Base-by-base conservation (phyloP, 2,329 filamentous ascomycete genomes). In the Pseudogymnoascus sp. region DNA sequence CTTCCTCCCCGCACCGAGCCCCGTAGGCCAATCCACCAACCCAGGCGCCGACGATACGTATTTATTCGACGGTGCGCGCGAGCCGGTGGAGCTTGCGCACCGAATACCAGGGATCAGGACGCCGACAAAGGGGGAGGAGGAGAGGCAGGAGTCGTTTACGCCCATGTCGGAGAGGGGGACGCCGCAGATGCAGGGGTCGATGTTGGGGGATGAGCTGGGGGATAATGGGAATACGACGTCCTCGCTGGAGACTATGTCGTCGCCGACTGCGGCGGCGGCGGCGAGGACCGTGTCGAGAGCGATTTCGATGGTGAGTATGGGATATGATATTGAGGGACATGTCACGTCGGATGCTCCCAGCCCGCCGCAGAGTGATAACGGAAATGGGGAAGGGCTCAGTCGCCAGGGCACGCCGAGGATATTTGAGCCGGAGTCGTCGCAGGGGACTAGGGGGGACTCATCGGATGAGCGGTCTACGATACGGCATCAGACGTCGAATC, bases 1-100 rank as follows among this genome's bases (percentile, higher is more conserved):
- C 74, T 88, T 88, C 69, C 71, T 85, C 62, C 81, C 82, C 1
- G 78, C 80, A 5, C 71, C 82, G 5, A 87, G 84, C 6, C 84
- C 84, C 11, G 78, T 86, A 56, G 78, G 69, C 14, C 77, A 37
- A 76, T 76, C 31, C 75, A 78, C 60, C 73, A 68, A 72, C 62
- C 67, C 69, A 14, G 82, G 79, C 59, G 71, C 78, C 63, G 83
- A 86, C 74, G 84, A 86, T 71, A 84, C 83, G 23, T 87, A 79
- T 69, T 73, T 85, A 59, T 86, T 86, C 68, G 83, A 86, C 68
- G 72, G 77, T 75, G 63, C 71, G 69, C 60, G 67, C 67, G 33
- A 62, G 62, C 50, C 67, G 61, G 61, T 61, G 47, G 65, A 67
- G 59, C 69, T 68, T 16, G 64, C 64, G 40, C 63, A 61, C 60